Conservation (phyloP, 2,329 filamentous ascomycete genomes). For the Beauveria scarabaeidicola region DNA sequence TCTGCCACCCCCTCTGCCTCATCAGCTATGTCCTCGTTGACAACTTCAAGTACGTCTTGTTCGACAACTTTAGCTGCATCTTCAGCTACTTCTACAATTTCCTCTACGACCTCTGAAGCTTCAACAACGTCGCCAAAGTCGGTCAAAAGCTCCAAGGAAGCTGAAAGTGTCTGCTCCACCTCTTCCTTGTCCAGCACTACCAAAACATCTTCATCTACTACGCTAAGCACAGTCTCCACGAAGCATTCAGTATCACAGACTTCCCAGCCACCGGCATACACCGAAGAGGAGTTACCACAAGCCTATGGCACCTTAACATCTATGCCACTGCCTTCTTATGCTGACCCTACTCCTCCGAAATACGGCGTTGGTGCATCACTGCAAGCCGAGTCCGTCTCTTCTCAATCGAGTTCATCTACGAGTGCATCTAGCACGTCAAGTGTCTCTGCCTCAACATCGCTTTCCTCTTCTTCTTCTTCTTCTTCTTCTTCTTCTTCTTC, state of each 20-base stretch:
- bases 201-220: background rate
- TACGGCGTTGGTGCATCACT: background rate
- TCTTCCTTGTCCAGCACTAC: background rate
- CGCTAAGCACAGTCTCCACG: background rate
- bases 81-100: background rate
- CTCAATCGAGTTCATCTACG: background rate
- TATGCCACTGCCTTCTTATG: slow-evolving; percentile 1
- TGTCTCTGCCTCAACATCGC: background rate
- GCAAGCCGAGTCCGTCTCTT: background rate
- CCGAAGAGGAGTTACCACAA: background rate
- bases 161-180: background rate
- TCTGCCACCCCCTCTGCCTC: background rate
- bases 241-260: background rate
- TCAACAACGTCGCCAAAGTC: background rate
- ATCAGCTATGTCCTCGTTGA: background rate
- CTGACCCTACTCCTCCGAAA: background rate
- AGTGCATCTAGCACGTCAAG: background rate
- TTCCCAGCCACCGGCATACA: background rate
- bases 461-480: background rate
- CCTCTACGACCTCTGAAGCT: background rate
- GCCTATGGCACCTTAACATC: slow-evolving; percentile 4
- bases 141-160: background rate
- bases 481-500: background rate
- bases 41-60: background rate
- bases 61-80: background rate